phyloP scores from a whole-genome alignment of 2,329 filamentous ascomycete species.

The Fusarium avenaceum region DNA sequence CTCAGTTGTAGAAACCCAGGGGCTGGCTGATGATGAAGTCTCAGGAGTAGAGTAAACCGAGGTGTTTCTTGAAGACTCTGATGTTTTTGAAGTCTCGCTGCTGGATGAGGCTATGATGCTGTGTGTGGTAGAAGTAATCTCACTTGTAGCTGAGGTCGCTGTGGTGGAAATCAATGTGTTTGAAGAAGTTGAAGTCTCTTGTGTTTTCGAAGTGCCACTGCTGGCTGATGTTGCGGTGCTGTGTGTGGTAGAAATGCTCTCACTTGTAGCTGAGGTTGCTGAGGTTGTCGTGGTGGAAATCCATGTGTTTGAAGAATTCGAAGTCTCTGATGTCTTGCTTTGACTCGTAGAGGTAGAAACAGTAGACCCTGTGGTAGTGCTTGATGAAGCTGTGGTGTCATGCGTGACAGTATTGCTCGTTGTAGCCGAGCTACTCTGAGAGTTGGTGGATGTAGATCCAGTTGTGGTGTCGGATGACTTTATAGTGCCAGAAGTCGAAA shows the following conservation, averaged over 20 bases:
- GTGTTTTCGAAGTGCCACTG: too few species aligned
- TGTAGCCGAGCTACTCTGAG: constrained; percentile 22
- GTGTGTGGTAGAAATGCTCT: too few species aligned
- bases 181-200: too few species aligned
- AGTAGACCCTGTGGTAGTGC: neutral
- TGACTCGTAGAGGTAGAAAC: constrained; percentile 6
- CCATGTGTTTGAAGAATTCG: too few species aligned
- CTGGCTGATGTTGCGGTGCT: too few species aligned
- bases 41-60: neutral
- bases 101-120: neutral
- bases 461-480: neutral
- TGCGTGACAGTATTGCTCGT: constrained; percentile 1
- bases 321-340: too few species aligned
- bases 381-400: constrained; percentile 14
- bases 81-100: constrained; percentile 4
- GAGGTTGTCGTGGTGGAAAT: too few species aligned
- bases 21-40: neutral
- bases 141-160: constrained; percentile 11
- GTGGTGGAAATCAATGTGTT: too few species aligned
- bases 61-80: constrained; percentile 4
- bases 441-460: neutral
- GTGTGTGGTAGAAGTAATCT: constrained; percentile 1
- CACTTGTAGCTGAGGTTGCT: too few species aligned
- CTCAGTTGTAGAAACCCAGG: neutral
- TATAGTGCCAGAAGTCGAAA: constrained; percentile 5